These are phyloP conservation scores for Suhomyces faveliae DNA, from an alignment of 805 yeast species.

Conservation along the genomic window DNA sequence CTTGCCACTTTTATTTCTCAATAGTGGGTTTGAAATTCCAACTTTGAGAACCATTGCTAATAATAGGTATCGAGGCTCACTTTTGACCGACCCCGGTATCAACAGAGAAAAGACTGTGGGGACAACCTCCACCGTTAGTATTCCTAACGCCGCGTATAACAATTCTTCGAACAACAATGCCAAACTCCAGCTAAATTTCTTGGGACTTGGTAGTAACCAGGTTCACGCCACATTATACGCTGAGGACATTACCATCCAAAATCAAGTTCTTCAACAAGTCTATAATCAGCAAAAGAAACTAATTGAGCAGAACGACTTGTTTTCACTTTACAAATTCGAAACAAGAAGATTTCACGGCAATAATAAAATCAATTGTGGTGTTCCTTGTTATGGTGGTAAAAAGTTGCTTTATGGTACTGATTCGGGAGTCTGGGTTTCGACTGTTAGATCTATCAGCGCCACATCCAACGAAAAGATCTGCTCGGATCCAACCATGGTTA, in stretches of 20 bases:
- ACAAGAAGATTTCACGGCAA: slow-evolving; percentile 71
- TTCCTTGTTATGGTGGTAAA: slow-evolving; percentile 92
- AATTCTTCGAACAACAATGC: slow-evolving; percentile 23
- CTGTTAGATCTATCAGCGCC: slow-evolving; percentile 55
- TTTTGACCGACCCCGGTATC: slow-evolving; percentile 33
- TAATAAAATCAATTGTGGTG: slow-evolving; percentile 84
- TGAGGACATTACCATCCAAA: slow-evolving; percentile 60
- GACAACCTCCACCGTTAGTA: slow-evolving; percentile 20
- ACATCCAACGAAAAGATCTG: slow-evolving; percentile 50
- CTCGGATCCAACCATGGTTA: slow-evolving; percentile 71
- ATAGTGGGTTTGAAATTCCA: slow-evolving; percentile 79
- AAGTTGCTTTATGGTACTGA: slow-evolving; percentile 89
- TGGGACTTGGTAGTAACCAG: slow-evolving; percentile 53
- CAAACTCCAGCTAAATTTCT: slow-evolving; percentile 50
- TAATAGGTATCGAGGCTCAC: slow-evolving; percentile 33
- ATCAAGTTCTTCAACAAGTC: slow-evolving; percentile 75
- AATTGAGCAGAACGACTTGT: slow-evolving; percentile 72
- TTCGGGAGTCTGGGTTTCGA: slow-evolving; percentile 82
- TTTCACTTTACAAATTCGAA: slow-evolving; percentile 71
- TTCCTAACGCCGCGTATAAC: slow-evolving; percentile 17
- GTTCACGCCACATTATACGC: slow-evolving; percentile 55
- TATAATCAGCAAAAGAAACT: slow-evolving; percentile 75
- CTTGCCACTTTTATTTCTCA: slow-evolving; percentile 67
- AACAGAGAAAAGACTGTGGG: slow-evolving; percentile 23
- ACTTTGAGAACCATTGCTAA: slow-evolving; percentile 47